These are phyloP conservation scores for Scedosporium minutisporum DNA, from an alignment of 2,329 filamentous ascomycete species.

Conservation along the genomic window DNA sequence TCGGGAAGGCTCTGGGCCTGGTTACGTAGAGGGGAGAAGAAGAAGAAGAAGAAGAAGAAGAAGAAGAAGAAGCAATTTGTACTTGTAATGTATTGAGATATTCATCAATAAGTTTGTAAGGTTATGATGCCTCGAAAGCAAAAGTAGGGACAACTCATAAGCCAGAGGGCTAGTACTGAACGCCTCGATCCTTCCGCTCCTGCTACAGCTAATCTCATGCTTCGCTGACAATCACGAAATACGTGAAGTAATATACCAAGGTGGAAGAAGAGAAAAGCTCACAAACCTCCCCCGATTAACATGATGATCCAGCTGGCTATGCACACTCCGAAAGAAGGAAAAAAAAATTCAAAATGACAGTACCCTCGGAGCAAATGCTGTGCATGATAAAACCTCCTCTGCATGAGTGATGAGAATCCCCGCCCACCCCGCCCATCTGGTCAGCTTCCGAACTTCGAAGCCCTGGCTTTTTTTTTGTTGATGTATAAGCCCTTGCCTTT, in stretches of 20 bases:
- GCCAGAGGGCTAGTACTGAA: neutral
- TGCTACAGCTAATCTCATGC: neutral
- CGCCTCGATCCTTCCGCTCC: neutral
- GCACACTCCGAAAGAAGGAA: neutral
- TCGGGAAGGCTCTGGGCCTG: slow-evolving; percentile 59
- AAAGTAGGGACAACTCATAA: neutral
- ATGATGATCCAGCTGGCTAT: neutral
- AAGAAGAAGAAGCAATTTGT: neutral
- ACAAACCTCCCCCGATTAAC: neutral
- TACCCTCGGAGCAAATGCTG: neutral
- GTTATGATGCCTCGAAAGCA: too few relatives aligned
- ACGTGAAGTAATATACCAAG: neutral
- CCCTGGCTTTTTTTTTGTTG: too few relatives aligned
- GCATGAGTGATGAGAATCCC: neutral
- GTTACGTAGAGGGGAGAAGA: slow-evolving; percentile 5
- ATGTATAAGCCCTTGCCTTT: neutral
- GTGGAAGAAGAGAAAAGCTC: slow-evolving; percentile 3
- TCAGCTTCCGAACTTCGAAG: too few relatives aligned
- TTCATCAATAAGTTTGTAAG: neutral
- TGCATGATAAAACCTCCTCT: neutral
- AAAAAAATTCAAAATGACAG: neutral
- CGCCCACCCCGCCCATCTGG: too few relatives aligned
- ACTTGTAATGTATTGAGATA: slow-evolving; percentile 2
- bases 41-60: too few relatives aligned
- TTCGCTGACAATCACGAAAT: neutral